Percentiles rank a stretch among this genome's conserved stretches.
These are phyloP conservation scores for Fusarium pseudonygamai DNA, from an alignment of 2,329 filamentous ascomycete species.

Conservation along the genomic window DNA sequence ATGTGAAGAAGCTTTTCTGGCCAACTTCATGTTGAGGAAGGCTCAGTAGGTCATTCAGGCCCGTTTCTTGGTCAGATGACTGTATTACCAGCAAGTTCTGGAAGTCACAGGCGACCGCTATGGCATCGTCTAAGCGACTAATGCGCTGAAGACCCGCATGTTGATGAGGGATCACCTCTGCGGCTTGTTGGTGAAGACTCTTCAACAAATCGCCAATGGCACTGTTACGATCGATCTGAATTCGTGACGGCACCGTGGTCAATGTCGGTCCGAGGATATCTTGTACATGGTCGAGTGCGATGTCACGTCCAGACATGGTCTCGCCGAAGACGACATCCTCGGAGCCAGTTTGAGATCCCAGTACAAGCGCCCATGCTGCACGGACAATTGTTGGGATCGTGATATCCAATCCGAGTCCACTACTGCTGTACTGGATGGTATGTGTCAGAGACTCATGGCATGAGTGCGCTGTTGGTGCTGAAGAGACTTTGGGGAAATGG, in stretches of 20 bases:
- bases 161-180: slow-evolving; percentile 41
- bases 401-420: neutral
- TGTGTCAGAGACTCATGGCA: neutral
- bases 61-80: neutral
- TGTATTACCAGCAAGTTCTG: slow-evolving; percentile 46
- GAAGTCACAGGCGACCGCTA: slow-evolving; percentile 36
- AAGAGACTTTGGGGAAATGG: slow-evolving; percentile 15
- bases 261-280: slow-evolving; percentile 30
- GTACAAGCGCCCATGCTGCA: slow-evolving; percentile 29
- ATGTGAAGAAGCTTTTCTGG: slow-evolving; percentile 34
- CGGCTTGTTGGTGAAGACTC: neutral
- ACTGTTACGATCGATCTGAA: slow-evolving; percentile 2
- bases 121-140: slow-evolving; percentile 34
- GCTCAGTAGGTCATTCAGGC: neutral
- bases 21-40: slow-evolving; percentile 7
- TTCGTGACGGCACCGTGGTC: slow-evolving; percentile 20
- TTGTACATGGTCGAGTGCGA: slow-evolving; percentile 10
- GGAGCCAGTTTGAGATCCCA: slow-evolving; percentile 12
- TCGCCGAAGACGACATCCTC: slow-evolving; percentile 31
- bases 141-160: slow-evolving; percentile 45
- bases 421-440: neutral
- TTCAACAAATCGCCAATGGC: slow-evolving; percentile 1
- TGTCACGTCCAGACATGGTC: slow-evolving; percentile 27
- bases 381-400: slow-evolving; percentile 20
- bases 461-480: neutral